These are phyloP conservation scores for Entrophospora sp. DNA, from an alignment of 192 early-diverging fungal genomes.

Conservation along the genomic window DNA sequence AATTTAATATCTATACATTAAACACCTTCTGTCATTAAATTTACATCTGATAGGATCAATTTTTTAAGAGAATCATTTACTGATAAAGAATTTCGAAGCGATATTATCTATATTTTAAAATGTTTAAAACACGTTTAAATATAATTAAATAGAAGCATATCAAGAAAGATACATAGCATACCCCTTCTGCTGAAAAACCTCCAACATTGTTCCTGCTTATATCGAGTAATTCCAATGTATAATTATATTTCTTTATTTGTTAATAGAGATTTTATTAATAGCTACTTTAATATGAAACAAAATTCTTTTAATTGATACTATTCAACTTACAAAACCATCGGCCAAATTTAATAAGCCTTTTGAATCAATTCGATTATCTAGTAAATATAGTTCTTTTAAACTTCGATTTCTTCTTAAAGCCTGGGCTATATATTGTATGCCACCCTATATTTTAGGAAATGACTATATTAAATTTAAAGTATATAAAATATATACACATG, in stretches of 20 bases:
- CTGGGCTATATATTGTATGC: constrained; percentile 47
- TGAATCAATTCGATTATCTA: constrained; percentile 43
- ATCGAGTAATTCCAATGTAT: constrained; percentile 33
- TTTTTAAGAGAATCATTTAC: constrained; percentile 54
- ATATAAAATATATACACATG: neutral
- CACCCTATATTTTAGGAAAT: constrained; percentile 23
- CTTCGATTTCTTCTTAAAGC: constrained; percentile 44
- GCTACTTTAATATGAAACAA: neutral
- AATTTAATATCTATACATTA: neutral
- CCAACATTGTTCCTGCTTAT: constrained; percentile 32
- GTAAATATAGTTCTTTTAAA: constrained; percentile 31
- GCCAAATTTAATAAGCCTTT: constrained; percentile 34
- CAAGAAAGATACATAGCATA: neutral
- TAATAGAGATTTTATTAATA: too few species aligned
- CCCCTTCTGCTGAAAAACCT: constrained; percentile 26
- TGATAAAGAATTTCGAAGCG: constrained; percentile 33
- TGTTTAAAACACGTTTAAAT: neutral
- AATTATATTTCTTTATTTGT: constrained; percentile 49
- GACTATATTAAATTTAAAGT: neutral
- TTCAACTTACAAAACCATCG: constrained; percentile 40
- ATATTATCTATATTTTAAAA: constrained; percentile 26
- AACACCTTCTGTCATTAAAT: constrained; percentile 56
- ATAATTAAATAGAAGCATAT: neutral
- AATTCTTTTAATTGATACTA: neutral
- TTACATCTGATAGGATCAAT: constrained; percentile 53